Evolutionary conservation across 2,329 filamentous ascomycete species (phyloP).

Genomic region (Gaeumannomyces sp.): DNA sequence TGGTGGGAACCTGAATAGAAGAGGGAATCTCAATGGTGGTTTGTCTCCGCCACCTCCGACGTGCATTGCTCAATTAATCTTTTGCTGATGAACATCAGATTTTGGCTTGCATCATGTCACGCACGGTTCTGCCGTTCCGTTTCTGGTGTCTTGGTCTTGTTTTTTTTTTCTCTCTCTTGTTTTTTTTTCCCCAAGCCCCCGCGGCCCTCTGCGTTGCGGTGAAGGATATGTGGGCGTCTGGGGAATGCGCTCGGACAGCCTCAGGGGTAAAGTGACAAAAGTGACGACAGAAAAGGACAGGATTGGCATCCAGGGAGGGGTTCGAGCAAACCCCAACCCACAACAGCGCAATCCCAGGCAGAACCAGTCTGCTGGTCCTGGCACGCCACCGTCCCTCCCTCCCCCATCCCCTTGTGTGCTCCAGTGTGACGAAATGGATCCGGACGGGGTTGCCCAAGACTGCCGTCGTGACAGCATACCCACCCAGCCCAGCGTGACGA

Average conservation of each 20-base stretch:
- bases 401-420: neutral
- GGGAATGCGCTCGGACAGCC: neutral
- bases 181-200: neutral
- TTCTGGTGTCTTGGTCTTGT: neutral
- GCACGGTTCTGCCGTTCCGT: neutral
- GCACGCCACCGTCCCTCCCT: neutral
- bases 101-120: neutral
- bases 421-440: neutral
- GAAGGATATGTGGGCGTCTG: neutral
- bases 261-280: neutral
- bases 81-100: neutral
- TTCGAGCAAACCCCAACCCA: constrained; percentile 1
- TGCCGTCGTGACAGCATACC: too few species aligned
- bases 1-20: neutral
- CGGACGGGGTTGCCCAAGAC: neutral
- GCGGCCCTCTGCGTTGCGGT: neutral
- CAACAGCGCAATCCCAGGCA: neutral
- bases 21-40: neutral
- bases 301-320: neutral
- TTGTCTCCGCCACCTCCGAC: neutral
- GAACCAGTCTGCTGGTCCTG: neutral
- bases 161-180: neutral
- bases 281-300: neutral
- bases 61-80: neutral
- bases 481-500: too few species aligned